Conservation (phyloP, 1,139 yeast genomes). For the Geotrichum candidum region DNA sequence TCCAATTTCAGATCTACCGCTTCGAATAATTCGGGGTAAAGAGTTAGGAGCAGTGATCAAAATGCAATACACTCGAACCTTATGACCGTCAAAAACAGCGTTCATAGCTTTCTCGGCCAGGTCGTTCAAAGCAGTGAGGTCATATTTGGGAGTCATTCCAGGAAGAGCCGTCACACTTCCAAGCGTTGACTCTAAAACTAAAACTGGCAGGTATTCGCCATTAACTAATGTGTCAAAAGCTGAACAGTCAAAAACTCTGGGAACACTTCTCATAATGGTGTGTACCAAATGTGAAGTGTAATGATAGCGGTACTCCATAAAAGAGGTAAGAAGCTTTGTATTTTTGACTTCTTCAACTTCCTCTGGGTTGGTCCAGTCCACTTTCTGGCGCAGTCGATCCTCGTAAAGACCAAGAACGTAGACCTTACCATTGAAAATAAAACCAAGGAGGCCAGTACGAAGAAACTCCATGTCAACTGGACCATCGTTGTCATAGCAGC, state of each 20-base stretch:
- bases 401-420: slow-evolving; percentile 86
- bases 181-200: slow-evolving; percentile 78
- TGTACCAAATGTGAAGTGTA: slow-evolving; percentile 78
- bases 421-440: slow-evolving; percentile 77
- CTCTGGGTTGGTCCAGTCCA: slow-evolving; percentile 30
- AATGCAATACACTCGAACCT: slow-evolving; percentile 74
- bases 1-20: slow-evolving; percentile 88
- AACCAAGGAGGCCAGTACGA: slow-evolving; percentile 87
- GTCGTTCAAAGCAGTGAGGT: slow-evolving; percentile 53
- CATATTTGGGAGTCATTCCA: slow-evolving; percentile 70
- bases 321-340: neutral
- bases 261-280: slow-evolving; percentile 75
- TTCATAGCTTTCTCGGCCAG: slow-evolving; percentile 72
- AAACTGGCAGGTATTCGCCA: slow-evolving; percentile 79
- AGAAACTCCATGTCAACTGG: slow-evolving; percentile 69
- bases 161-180: slow-evolving; percentile 42
- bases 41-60: slow-evolving; percentile 75
- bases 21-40: slow-evolving; percentile 73
- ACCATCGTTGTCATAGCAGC: slow-evolving; percentile 66
- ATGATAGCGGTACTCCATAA: slow-evolving; percentile 50
- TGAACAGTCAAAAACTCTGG: slow-evolving; percentile 82
- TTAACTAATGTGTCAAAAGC: slow-evolving; percentile 85
- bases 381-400: slow-evolving; percentile 74
- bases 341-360: slow-evolving; percentile 18
- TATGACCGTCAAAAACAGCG: slow-evolving; percentile 62